A percentile compares a stretch with the other conserved stretches of the same genome.
phyloP scores from a whole-genome alignment of 192 early-diverging fungal species.

The Pecoramyces ruminantium region DNA sequence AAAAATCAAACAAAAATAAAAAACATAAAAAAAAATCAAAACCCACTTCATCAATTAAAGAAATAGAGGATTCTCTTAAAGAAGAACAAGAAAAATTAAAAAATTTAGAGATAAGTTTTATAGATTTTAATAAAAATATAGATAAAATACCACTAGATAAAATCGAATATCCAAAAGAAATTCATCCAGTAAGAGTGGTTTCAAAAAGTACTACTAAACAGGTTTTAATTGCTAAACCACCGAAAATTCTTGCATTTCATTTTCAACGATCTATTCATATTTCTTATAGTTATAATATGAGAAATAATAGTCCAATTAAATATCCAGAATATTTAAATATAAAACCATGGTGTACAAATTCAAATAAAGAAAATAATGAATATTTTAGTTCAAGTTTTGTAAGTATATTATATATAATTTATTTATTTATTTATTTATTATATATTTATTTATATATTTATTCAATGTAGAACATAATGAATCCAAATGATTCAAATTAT shows the following conservation, averaged over 20 bases:
- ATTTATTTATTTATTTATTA: too few relatives aligned
- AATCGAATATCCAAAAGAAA: not conserved
- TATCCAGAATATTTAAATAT: slow-evolving; percentile 61
- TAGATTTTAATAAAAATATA: not conserved
- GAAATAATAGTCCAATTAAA: slow-evolving; percentile 57
- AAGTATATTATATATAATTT: not conserved
- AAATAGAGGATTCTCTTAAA: not conserved
- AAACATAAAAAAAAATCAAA: not conserved
- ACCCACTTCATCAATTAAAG: not conserved
- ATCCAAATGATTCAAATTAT: slow-evolving; percentile 6
- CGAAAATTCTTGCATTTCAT: slow-evolving; percentile 63
- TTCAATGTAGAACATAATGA: not conserved
- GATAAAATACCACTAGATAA: not conserved
- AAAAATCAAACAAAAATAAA: not conserved
- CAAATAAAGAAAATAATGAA: slow-evolving; percentile 32
- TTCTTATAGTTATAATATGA: slow-evolving; percentile 46
- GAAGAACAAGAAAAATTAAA: not conserved
- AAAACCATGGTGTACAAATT: slow-evolving; percentile 54
- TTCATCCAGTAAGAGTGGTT: not conserved
- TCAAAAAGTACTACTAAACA: slow-evolving; percentile 42
- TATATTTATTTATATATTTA: too few relatives aligned
- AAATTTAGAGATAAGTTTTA: not conserved
- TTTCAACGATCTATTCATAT: slow-evolving; percentile 68
- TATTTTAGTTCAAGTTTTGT: slow-evolving; percentile 4
- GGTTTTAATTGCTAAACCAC: slow-evolving; percentile 71